A percentile compares a stretch with the other conserved stretches of the same genome.
phyloP scores from a whole-genome alignment of 2,329 filamentous ascomycete genomes.

The Rutstroemia sp. region DNA sequence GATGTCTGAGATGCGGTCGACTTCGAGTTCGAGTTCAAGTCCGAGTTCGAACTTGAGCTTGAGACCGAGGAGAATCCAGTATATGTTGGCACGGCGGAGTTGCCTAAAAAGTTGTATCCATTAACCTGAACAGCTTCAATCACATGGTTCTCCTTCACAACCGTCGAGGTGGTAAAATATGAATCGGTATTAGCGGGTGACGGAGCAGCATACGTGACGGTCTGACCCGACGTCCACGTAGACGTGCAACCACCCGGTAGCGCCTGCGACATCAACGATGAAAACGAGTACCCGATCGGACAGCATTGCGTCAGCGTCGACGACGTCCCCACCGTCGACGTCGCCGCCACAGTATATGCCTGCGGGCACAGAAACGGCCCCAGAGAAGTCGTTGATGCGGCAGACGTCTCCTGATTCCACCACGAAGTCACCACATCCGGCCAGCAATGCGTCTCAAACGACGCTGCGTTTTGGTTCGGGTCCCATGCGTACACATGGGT shows the following conservation, averaged over 20 bases:
- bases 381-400: background rate
- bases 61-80: background rate
- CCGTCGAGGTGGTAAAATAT: background rate
- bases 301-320: slow-evolving; percentile 2
- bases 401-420: background rate
- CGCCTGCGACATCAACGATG: background rate
- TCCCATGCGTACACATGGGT: background rate
- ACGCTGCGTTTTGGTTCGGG: background rate
- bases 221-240: background rate
- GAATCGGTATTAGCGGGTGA: background rate
- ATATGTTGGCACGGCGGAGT: background rate
- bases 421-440: background rate
- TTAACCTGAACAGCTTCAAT: background rate
- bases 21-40: no score
- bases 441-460: background rate
- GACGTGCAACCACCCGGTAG: background rate
- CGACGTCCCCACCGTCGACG: background rate
- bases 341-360: background rate
- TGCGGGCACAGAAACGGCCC: slow-evolving; percentile 5
- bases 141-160: background rate
- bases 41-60: background rate
- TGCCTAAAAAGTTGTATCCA: slow-evolving; percentile 6
- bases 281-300: background rate
- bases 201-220: background rate
- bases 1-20: background rate